A percentile compares a stretch with the other conserved stretches of the same genome.
These are phyloP conservation scores for Acer campestre DNA, from an alignment of 345 rosid species.

Conservation along the genomic window DNA sequence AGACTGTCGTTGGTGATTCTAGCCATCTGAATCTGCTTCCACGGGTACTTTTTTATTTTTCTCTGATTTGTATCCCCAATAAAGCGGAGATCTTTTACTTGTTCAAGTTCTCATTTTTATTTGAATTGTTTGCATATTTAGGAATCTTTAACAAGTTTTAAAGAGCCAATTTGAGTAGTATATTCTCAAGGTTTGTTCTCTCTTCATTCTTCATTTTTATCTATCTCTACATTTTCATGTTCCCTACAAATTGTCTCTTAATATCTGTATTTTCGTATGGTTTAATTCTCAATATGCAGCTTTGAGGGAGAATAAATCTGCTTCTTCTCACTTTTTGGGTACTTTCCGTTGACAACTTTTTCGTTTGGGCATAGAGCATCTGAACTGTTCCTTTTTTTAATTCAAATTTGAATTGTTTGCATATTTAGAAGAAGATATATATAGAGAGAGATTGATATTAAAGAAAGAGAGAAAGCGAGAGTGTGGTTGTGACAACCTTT, in stretches of 20 bases:
- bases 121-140: slow-evolving; percentile 20
- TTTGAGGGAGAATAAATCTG: slow-evolving; percentile 58
- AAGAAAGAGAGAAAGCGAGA: neutral
- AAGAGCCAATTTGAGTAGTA: slow-evolving; percentile 59
- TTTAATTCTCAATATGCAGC: slow-evolving; percentile 36
- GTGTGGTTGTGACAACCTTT: neutral
- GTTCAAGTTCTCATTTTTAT: slow-evolving; percentile 16
- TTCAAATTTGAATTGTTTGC: too few species aligned
- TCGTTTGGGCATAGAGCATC: too few species aligned
- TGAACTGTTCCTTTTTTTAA: too few species aligned
- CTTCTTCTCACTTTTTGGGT: slow-evolving; percentile 14
- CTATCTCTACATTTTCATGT: neutral
- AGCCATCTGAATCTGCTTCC: slow-evolving; percentile 70
- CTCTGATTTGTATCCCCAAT: neutral
- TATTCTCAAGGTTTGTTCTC: slow-evolving; percentile 48
- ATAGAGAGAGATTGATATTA: too few species aligned
- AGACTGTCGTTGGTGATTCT: slow-evolving; percentile 58
- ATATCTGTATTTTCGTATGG: slow-evolving; percentile 1
- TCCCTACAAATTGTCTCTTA: neutral
- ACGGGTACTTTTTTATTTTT: slow-evolving; percentile 42
- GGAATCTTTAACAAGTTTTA: slow-evolving; percentile 55
- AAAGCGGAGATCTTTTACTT: slow-evolving; percentile 27
- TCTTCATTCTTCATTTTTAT: neutral
- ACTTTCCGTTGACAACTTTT: too few species aligned
- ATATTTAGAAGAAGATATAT: too few species aligned